Evolutionary conservation across 148 eudicot genomes (phyloP).

Genomic region (Silene uniflora): DNA sequence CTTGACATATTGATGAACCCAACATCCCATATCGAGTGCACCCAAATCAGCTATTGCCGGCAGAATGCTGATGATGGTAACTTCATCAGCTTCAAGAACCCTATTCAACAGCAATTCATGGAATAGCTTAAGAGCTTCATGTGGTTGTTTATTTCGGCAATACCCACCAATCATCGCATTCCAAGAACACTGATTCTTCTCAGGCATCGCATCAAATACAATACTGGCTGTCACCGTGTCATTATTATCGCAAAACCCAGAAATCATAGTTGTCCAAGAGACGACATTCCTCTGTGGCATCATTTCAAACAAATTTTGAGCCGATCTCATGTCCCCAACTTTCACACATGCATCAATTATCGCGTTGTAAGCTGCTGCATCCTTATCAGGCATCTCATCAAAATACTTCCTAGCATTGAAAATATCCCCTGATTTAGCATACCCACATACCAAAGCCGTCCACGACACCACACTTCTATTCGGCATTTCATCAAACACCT

Average conservation of each 20-base stretch:
- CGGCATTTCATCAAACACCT: constrained; percentile 65
- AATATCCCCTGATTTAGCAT: constrained; percentile 53
- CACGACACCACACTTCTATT: constrained; percentile 66
- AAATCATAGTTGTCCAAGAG: constrained; percentile 70
- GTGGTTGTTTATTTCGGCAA: constrained; percentile 53
- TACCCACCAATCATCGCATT: constrained; percentile 79
- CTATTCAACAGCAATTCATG: constrained; percentile 42
- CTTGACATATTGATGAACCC: constrained; percentile 62
- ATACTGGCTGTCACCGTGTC: constrained; percentile 44
- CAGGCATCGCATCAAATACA: constrained; percentile 64
- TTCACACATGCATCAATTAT: constrained; percentile 68
- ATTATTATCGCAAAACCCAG: constrained; percentile 55
- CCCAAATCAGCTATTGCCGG: constrained; percentile 86
- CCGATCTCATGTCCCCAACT: constrained; percentile 51
- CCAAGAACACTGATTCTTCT: constrained; percentile 64
- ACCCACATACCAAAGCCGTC: constrained; percentile 72
- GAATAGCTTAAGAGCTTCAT: constrained; percentile 58
- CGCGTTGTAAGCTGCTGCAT: constrained; percentile 51
- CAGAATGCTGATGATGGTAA: constrained; percentile 63
- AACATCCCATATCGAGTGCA: constrained; percentile 65
- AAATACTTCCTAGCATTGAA: constrained; percentile 42
- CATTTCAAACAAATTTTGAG: constrained; percentile 41
- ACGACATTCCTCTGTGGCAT: constrained; percentile 63
- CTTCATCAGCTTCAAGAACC: constrained; percentile 57
- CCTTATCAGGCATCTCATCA: constrained; percentile 56